Base-by-base conservation (phyloP, 768 basidiomycete species). In the Trametes elegans region DNA sequence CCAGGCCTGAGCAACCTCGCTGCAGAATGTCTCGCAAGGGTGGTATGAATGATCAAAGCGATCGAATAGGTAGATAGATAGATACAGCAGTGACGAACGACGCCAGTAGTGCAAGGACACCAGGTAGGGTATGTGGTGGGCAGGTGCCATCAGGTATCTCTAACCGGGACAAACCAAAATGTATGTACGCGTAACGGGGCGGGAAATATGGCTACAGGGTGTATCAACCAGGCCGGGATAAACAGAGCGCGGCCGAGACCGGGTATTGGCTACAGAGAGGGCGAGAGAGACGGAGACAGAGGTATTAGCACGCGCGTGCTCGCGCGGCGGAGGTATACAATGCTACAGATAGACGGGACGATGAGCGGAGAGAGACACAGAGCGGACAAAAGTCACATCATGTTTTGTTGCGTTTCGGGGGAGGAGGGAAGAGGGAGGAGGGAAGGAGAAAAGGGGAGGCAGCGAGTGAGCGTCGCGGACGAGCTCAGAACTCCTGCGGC, bases 201-300 rank as follows among this genome's bases (percentile, higher is more conserved):
- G 26, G 40, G 45, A 29, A 21, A 42, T 52, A 52, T 21, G 24
- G 50, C 50, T 52, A 52, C 50, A 52, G 41, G 7, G 32, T n/a
- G 50, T 34, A 24, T 27, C 41, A 41, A 23, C 5, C 28, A 19
- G 21, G n/a, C 45, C n/a, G 29, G 27, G 19, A 32, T 19, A 27
- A 44, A 52, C 41, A 44, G 50, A 52, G 50, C 27, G 36, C 2
- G 11, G 26, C 28, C n/a, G 38, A 28, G 9, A 28, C 38, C 35
- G 21, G 28, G n/a, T 36, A n/a, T 46, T 52, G 38, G 56, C 56
- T 57, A 57, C 56, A 57, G 49, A 36, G 54, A 23, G 45, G 29
- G 38, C 18, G 49, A 42, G 28, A 27, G 24, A 5, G n/a, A 24
- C 29, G 9, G 36, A 29, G 9, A 19, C 7, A n/a, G 53, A 57